Evolutionary conservation across 495 filamentous ascomycete genomes (phyloP).

Genomic region (Penicillium chermesinum): DNA sequence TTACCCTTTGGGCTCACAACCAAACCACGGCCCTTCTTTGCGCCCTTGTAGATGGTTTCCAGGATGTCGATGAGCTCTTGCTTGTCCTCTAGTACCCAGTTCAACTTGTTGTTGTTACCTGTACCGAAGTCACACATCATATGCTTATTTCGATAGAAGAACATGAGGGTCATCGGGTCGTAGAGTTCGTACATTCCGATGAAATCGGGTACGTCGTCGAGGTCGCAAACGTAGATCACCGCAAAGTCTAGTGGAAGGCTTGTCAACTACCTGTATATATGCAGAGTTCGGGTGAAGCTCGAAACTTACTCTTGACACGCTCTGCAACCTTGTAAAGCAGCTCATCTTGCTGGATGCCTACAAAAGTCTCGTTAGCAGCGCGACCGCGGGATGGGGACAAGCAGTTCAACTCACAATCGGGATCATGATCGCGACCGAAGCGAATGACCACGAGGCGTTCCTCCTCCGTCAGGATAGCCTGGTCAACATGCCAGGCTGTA

Average conservation of each 20-base stretch:
- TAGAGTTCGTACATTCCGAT: conserved; percentile 89
- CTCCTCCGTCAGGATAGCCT: conserved; percentile 87
- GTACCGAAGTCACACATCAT: conserved; percentile 99
- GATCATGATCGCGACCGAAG: conserved; percentile 77
- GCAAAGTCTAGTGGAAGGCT: conserved; percentile 43
- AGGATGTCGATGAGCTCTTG: conserved; percentile 98
- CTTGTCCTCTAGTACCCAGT: conserved; percentile 97
- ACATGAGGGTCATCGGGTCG: conserved; percentile 70
- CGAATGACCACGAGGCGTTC: conserved; percentile 94
- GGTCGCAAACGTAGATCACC: conserved; percentile 94
- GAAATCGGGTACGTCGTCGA: conserved; percentile 94
- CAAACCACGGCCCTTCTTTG: conserved; percentile 92
- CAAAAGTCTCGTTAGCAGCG: conserved; percentile 12
- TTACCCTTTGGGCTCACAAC: conserved; percentile 88
- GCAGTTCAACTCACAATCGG: conserved; percentile 42
- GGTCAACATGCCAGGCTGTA: conserved; percentile 95
- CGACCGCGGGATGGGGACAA: neutral
- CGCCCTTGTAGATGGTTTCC: conserved; percentile 95
- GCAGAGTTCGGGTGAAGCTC: neutral
- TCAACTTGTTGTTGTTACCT: conserved; percentile 97
- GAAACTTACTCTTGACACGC: conserved; percentile 38
- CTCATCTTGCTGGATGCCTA: conserved; percentile 87
- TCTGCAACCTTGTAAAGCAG: conserved; percentile 71
- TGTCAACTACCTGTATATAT: neutral
- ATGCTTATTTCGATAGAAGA: conserved; percentile 98